Percentiles rank a stretch among this genome's conserved stretches.
Evolutionary conservation across 225 moss, liverwort and hornwort species (phyloP).

Genomic region (Pleurozium schreberi): DNA sequence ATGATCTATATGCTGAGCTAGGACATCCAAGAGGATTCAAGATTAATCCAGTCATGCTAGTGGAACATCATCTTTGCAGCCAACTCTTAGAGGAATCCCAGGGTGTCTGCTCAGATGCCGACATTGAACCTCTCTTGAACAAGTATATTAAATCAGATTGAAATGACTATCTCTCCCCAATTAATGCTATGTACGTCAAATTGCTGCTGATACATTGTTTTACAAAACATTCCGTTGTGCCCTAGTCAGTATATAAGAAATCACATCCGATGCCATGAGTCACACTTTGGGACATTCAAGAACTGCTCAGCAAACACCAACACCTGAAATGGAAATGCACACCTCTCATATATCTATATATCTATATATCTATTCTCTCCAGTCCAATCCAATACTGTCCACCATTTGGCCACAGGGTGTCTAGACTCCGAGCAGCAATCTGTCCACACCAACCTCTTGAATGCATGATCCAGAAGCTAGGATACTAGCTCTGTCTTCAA

Average conservation of each 20-base stretch:
- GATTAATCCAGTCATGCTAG: not conserved
- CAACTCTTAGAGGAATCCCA: not conserved
- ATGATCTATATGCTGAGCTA: not conserved
- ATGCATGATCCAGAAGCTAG: not conserved
- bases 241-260: not conserved
- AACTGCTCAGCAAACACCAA: not conserved
- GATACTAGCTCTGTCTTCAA: not conserved
- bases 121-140: not conserved
- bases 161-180: not conserved
- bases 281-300: too few species aligned
- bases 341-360: rapidly evolving
- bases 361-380: too few species aligned
- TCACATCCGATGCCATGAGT: not conserved
- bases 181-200: not conserved
- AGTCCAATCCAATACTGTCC: not conserved
- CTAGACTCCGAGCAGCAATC: not conserved
- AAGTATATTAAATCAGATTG: not conserved
- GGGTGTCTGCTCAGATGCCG: too few species aligned
- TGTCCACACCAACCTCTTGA: not conserved
- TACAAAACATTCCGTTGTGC: not conserved
- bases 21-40: not conserved
- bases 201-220: not conserved
- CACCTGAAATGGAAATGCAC: not conserved
- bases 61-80: not conserved
- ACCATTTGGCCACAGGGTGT: not conserved